A percentile compares a stretch with the other conserved stretches of the same genome.
These are phyloP conservation scores for Ophiostoma triangulosporum DNA, from an alignment of 2,329 filamentous ascomycete genomes.

Conservation along the genomic window DNA sequence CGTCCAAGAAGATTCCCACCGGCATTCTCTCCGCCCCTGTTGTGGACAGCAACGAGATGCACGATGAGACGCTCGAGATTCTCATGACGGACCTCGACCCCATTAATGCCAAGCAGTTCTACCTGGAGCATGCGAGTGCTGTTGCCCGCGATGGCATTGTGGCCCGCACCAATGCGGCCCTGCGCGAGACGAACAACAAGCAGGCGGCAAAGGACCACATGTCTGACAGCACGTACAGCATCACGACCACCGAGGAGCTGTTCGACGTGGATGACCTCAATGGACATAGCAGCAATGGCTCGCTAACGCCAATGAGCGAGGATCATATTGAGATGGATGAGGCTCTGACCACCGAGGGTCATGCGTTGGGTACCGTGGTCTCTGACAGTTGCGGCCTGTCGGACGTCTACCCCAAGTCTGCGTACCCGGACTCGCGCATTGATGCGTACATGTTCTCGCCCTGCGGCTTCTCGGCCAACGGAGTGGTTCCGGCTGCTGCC, in stretches of 20 bases:
- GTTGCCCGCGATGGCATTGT: conserved; percentile 73
- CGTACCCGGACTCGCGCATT: conserved; percentile 84
- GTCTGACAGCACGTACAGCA: conserved; percentile 32
- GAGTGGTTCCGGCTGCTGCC: conserved; percentile 68
- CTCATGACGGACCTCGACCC: conserved; percentile 60
- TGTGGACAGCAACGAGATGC: conserved; percentile 29
- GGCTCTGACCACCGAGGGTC: conserved; percentile 80
- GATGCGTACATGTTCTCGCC: conserved; percentile 95
- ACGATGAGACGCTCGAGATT: conserved; percentile 66
- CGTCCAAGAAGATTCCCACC: conserved; percentile 39
- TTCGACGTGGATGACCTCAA: conserved; percentile 71
- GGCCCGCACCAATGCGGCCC: conserved; percentile 50
- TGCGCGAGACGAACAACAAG: conserved; percentile 16
- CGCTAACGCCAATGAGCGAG: conserved; percentile 44
- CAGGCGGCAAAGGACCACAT: conserved; percentile 37
- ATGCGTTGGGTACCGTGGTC: conserved; percentile 83
- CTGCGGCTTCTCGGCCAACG: conserved; percentile 95
- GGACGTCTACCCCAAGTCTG: conserved; percentile 71
- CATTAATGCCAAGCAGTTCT: conserved; percentile 58
- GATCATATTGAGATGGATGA: conserved; percentile 38
- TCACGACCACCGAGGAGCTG: conserved; percentile 36
- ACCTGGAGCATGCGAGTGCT: conserved; percentile 62
- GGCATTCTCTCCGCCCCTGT: conserved; percentile 24
- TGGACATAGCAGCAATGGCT: conserved; percentile 29
- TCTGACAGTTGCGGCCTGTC: conserved; percentile 81